A percentile compares a stretch with the other conserved stretches of the same genome.
These are phyloP conservation scores for Trichoderma sp. DNA, from an alignment of 2,329 filamentous ascomycete genomes.

Conservation along the genomic window DNA sequence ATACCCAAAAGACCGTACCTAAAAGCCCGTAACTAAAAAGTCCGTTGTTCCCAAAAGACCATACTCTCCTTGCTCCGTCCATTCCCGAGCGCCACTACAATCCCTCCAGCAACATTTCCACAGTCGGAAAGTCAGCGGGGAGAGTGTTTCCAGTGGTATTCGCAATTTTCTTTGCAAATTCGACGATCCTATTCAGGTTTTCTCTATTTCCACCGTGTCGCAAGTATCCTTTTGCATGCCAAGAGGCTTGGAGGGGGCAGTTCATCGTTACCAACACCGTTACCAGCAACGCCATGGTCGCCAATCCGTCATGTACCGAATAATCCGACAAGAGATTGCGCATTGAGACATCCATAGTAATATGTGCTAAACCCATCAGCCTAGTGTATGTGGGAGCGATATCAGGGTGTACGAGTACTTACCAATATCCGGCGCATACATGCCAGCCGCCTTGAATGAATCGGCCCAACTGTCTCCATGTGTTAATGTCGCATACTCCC, in stretches of 20 bases:
- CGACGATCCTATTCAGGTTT: neutral
- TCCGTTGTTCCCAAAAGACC: neutral
- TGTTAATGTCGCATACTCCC: slow-evolving; percentile 4
- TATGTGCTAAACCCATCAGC: neutral
- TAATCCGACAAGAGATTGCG: slow-evolving; percentile 1
- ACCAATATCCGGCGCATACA: slow-evolving; percentile 10
- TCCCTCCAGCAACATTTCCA: neutral
- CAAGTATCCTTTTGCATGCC: neutral
- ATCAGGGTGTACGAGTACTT: neutral
- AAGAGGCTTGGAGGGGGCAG: slow-evolving; percentile 3
- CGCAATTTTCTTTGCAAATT: neutral
- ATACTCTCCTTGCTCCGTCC: neutral
- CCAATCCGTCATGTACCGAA: neutral
- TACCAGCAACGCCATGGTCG: slow-evolving; percentile 4
- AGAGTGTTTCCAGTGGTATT: neutral
- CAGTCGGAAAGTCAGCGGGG: neutral
- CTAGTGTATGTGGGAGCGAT: neutral
- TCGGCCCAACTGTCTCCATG: slow-evolving; percentile 1
- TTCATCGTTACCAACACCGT: slow-evolving; percentile 1
- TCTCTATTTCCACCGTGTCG: neutral
- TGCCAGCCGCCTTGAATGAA: neutral
- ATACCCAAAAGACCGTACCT: neutral
- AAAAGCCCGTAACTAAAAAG: neutral
- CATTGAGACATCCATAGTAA: slow-evolving; percentile 10
- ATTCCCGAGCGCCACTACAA: neutral